A percentile compares a stretch with the other conserved stretches of the same genome.
These are phyloP conservation scores for Geotrichum histeridarum DNA, from an alignment of 1,139 yeast species.

Conservation along the genomic window DNA sequence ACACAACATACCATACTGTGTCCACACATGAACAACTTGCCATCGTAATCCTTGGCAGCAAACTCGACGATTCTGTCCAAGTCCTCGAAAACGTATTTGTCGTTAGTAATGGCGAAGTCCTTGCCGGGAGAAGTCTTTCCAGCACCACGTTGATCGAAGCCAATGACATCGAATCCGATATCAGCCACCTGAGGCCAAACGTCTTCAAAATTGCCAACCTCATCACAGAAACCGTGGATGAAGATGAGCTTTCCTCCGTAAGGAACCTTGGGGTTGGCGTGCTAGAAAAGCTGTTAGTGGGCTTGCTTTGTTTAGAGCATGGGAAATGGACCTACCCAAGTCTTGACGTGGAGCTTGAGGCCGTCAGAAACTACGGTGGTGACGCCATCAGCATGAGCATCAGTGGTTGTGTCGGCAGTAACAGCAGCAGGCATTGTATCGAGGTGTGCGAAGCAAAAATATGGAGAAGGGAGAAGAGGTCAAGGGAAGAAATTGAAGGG, in stretches of 20 bases:
- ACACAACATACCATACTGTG: constrained; percentile 60
- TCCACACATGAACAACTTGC: constrained; percentile 53
- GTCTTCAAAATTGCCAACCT: constrained; percentile 46
- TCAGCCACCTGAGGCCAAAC: constrained; percentile 54
- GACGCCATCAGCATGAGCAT: not conserved
- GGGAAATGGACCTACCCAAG: constrained; percentile 20
- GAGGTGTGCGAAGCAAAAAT: no score
- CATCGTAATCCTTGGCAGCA: constrained; percentile 38
- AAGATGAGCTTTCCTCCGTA: constrained; percentile 55
- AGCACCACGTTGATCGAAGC: constrained; percentile 85
- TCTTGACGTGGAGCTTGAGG: constrained; percentile 23
- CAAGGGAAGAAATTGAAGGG: not conserved
- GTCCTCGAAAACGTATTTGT: constrained; percentile 58
- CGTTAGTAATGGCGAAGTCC: constrained; percentile 62
- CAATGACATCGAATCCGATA: constrained; percentile 67
- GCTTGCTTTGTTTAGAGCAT: no score
- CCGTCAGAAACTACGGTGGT: constrained; percentile 20
- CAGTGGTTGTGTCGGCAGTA: not conserved
- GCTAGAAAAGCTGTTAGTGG: constrained; percentile 5
- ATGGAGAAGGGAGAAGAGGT: no score
- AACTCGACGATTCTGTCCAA: constrained; percentile 55
- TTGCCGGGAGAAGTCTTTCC: constrained; percentile 58
- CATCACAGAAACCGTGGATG: constrained; percentile 73
- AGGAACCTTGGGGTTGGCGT: constrained; percentile 29
- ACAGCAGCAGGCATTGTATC: constrained; percentile 10